These are phyloP conservation scores for Phytopythium cucurbitacearum DNA, from an alignment of 352 stramenopile genomes.

Conservation along the genomic window DNA sequence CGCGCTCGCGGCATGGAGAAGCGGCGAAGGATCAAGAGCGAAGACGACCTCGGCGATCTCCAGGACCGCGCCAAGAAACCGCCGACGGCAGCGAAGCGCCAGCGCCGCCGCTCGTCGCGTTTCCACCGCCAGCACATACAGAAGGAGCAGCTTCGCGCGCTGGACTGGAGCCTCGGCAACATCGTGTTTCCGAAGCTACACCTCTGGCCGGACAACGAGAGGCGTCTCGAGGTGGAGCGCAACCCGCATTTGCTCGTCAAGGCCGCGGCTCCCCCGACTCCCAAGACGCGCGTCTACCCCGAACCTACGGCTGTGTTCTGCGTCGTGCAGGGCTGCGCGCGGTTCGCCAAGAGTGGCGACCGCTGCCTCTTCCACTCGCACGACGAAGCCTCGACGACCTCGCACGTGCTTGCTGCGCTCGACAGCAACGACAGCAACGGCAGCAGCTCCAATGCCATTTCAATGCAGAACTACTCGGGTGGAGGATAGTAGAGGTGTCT, in stretches of 20 bases:
- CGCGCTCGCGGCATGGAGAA: constrained; percentile 28
- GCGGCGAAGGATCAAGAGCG: not conserved
- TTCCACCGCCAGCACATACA: constrained; percentile 26
- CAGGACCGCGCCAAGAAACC: not conserved
- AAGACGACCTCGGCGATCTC: no score
- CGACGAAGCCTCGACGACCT: not conserved
- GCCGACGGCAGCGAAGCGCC: not conserved
- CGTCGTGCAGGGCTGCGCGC: constrained; percentile 24
- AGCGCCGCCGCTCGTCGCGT: constrained; percentile 18
- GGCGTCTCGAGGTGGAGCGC: constrained; percentile 39
- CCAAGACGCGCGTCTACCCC: constrained; percentile 15
- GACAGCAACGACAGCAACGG: not conserved
- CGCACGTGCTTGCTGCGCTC: not conserved
- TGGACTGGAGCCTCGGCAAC: constrained; percentile 69
- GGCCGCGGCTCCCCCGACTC: not conserved
- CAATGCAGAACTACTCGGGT: no score
- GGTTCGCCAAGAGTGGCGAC: constrained; percentile 60
- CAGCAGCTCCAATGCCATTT: no score
- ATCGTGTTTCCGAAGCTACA: constrained; percentile 36
- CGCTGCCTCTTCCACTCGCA: constrained; percentile 59
- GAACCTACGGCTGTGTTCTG: constrained; percentile 55
- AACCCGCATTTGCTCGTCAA: constrained; percentile 7
- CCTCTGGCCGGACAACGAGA: constrained; percentile 60
- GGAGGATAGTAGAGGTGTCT: no score
- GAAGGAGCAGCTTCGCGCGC: constrained; percentile 44